A percentile compares a stretch with the other conserved stretches of the same genome.
Evolutionary conservation across 1,284 basidiomycete genomes (phyloP).

Genomic region (Prillingera fragicola): DNA sequence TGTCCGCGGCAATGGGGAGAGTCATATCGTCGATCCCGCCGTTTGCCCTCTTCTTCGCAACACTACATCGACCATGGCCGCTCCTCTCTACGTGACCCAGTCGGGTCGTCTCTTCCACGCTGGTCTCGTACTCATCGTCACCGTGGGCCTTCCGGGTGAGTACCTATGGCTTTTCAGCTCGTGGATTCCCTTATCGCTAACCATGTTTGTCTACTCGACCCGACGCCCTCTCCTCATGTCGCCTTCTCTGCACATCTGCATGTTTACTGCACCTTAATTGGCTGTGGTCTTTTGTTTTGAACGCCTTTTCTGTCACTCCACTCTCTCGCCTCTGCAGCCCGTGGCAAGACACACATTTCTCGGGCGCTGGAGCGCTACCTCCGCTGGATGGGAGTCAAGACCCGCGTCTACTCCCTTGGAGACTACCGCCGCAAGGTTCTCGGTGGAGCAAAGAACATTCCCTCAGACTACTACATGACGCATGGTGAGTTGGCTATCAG

Average conservation of each 20-base stretch:
- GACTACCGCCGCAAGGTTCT: conserved; percentile 88
- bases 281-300: neutral
- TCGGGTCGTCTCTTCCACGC: conserved; percentile 78
- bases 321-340: conserved; percentile 50
- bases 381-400: conserved; percentile 96
- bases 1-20: too few species aligned
- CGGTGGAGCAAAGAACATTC: conserved; percentile 80
- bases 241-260: neutral
- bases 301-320: neutral
- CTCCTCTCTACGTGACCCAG: conserved; percentile 74
- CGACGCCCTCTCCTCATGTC: neutral
- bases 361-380: conserved; percentile 92
- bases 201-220: neutral
- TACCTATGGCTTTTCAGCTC: neutral
- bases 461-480: conserved; percentile 79
- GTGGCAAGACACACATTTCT: conserved; percentile 95
- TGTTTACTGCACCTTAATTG: neutral
- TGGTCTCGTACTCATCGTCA: conserved; percentile 86
- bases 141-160: conserved; percentile 73
- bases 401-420: conserved; percentile 85
- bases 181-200: neutral
- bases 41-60: too few species aligned
- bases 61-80: conserved; percentile 58
- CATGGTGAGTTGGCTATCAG: conserved; percentile 54
- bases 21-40: too few species aligned